A percentile compares a stretch with the other conserved stretches of the same genome.
phyloP scores from a whole-genome alignment of 1,284 basidiomycete species.

The Chondrostereum purpureum region DNA sequence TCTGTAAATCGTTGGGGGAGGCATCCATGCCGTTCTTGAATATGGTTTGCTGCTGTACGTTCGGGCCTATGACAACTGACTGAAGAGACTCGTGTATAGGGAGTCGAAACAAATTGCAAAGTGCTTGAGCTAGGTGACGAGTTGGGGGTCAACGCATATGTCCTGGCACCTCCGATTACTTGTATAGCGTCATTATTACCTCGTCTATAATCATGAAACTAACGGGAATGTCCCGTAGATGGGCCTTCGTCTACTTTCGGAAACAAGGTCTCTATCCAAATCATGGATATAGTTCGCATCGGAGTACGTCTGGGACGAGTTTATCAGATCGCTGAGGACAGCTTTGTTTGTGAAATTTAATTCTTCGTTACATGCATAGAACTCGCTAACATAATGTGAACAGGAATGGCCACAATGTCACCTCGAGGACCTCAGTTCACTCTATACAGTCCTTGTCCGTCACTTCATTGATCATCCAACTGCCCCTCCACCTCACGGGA shows the following conservation, averaged over 20 bases:
- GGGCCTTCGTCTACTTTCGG: constrained; percentile 13
- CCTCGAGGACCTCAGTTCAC: constrained; percentile 11
- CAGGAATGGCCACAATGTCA: constrained; percentile 13
- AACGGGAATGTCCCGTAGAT: constrained; percentile 4
- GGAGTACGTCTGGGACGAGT: constrained; percentile 7
- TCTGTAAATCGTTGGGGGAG: no score
- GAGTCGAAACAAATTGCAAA: constrained; percentile 4
- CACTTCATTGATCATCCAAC: constrained; percentile 3
- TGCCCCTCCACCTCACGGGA: constrained; percentile 5
- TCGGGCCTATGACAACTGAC: background rate
- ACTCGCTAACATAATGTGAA: no score
- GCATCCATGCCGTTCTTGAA: no score
- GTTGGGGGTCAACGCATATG: constrained; percentile 12
- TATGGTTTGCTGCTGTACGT: no score
- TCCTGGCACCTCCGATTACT: constrained; percentile 13
- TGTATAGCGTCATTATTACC: constrained; percentile 8
- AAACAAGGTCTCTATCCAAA: constrained; percentile 15
- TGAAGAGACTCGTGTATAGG: constrained; percentile 7
- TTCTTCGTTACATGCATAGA: no score
- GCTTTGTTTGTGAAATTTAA: constrained; percentile 5
- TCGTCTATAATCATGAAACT: background rate
- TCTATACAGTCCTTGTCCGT: constrained; percentile 8
- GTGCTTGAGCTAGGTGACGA: constrained; percentile 11
- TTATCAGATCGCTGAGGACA: constrained; percentile 9
- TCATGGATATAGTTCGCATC: constrained; percentile 12